Base-by-base conservation (phyloP, 192 early-diverging fungal species). In the Chytriomyces confervae region DNA sequence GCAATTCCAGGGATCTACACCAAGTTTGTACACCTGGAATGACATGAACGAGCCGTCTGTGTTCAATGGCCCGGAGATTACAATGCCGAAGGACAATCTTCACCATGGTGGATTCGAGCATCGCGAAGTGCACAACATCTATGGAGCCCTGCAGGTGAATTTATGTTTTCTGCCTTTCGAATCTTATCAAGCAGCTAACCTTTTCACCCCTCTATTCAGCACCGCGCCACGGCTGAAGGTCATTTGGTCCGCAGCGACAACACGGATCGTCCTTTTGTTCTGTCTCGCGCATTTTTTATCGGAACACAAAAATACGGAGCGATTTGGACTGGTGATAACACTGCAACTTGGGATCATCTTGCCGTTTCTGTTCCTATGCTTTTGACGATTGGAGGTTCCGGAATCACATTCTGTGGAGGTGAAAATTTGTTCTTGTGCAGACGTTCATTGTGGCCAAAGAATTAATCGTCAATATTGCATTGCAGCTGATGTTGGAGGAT, bases 31-130 rank as follows among this genome's bases (percentile, higher is more conserved):
- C 82, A 92, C 95, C 3, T 99, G 98, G 98, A 98, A 98, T 83
- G 98, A 99, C 77, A 99, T 99, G 98, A 99, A 99, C 81, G 98
- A 99, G 85, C 97, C 96, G 0, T 92, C 94, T 6, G 93, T 99
- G 5, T 99, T 99, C 79, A 97, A 85, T 83, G 97, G 97, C 0
- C 96, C 98, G 29, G 98, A 99, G 77, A 96, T 95, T 60, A 97
- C 97, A 5, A 94, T 97, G 89, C 94, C 90, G 53, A 98, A 97
- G 85, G 96, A 98, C 80, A 86, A 91, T 62, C 84, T 95, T 72
- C 98, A 99, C 81, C 78, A 91, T 80, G 93, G 89, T 46, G 90
- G 90, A 61, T 91, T 91, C 84, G 98, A 99, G 83, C 96, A 98
- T 78, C 95, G 98, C 60, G 92, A 94, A 16, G 87, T 98, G 50